phyloP scores from a whole-genome alignment of 768 basidiomycete species.

The Amanita rimosa region DNA sequence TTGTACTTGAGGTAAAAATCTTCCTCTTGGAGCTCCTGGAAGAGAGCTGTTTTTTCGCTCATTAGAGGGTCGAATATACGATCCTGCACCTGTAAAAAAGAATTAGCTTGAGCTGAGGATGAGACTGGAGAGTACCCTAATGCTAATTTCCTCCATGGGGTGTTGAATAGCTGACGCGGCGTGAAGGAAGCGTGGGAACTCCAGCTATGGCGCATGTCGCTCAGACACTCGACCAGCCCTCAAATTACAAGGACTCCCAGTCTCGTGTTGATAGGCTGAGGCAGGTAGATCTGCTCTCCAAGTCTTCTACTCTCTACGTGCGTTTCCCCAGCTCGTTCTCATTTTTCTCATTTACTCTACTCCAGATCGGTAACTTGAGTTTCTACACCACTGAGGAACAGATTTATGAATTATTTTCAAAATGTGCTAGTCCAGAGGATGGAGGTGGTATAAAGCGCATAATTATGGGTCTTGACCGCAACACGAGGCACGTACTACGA shows the following conservation, averaged over 20 bases:
- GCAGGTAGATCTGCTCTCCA: conserved; percentile 72
- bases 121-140: conserved; percentile 74
- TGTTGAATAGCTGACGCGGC: conserved; percentile 36
- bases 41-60: conserved; percentile 79
- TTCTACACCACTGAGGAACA: conserved; percentile 96
- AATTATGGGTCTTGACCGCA: conserved; percentile 90
- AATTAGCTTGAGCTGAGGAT: background rate
- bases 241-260: conserved; percentile 95
- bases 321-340: conserved; percentile 22
- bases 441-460: conserved; percentile 88
- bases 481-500: conserved; percentile 50
- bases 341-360: conserved; percentile 8
- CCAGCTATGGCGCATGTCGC: conserved; percentile 79
- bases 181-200: conserved; percentile 32
- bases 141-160: conserved; percentile 89
- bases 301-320: conserved; percentile 88
- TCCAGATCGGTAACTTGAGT: conserved; percentile 82
- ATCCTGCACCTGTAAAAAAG: conserved; percentile 39
- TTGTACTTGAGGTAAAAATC: conserved; percentile 98
- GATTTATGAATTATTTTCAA: conserved; percentile 87
- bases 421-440: conserved; percentile 80
- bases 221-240: conserved; percentile 78
- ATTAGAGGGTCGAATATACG: conserved; percentile 83
- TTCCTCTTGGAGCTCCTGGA: conserved; percentile 81
- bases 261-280: conserved; percentile 64